phyloP scores from a whole-genome alignment of 2,329 filamentous ascomycete species.

The Colletotrichum caudatum region DNA sequence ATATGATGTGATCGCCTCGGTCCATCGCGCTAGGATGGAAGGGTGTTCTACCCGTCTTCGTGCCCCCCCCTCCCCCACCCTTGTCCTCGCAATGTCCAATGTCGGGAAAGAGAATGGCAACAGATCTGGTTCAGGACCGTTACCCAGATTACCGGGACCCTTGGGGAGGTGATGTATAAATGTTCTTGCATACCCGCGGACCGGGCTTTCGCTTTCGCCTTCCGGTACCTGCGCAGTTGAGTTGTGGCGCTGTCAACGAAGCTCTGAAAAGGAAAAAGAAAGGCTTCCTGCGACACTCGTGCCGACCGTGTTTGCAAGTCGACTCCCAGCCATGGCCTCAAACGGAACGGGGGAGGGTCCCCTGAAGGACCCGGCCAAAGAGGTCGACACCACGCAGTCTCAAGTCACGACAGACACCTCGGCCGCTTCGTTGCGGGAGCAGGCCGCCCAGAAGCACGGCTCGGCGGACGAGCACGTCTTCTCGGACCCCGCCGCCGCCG shows the following conservation, averaged over 20 bases:
- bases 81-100: slow-evolving; percentile 4
- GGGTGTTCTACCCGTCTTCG: neutral
- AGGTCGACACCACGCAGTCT: slow-evolving; percentile 17
- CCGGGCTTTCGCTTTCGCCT: neutral
- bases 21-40: slow-evolving; percentile 33
- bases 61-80: neutral
- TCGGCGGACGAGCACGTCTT: slow-evolving; percentile 58
- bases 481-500: slow-evolving; percentile 62
- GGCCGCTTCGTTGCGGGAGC: slow-evolving; percentile 28
- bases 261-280: neutral
- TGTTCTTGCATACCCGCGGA: slow-evolving; percentile 36
- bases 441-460: slow-evolving; percentile 45
- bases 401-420: slow-evolving; percentile 30
- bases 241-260: slow-evolving; percentile 18
- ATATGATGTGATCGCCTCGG: slow-evolving; percentile 31
- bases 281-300: slow-evolving; percentile 4
- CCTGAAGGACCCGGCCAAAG: slow-evolving; percentile 34
- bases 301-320: slow-evolving; percentile 10
- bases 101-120: slow-evolving; percentile 6
- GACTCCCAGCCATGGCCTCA: slow-evolving; percentile 26
- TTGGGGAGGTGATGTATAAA: slow-evolving; percentile 30
- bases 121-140: neutral
- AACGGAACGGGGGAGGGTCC: slow-evolving; percentile 12
- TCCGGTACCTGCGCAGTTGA: slow-evolving; percentile 5
- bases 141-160: slow-evolving; percentile 25